Evolutionary conservation across 2,329 filamentous ascomycete species (phyloP).

Genomic region (Fusarium secorum): DNA sequence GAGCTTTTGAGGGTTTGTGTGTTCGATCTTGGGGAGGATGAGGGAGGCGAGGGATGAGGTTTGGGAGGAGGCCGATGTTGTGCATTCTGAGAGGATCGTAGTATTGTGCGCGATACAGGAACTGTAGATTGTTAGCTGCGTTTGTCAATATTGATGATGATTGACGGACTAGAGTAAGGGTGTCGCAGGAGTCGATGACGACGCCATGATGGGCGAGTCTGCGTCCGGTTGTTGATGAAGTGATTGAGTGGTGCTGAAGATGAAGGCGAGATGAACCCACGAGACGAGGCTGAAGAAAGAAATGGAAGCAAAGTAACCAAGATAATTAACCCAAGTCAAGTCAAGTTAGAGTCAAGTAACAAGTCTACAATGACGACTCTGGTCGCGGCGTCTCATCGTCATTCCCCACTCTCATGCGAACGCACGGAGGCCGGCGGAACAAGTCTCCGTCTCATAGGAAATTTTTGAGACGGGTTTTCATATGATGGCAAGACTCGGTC

Average conservation of each 20-base stretch:
- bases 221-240: not conserved
- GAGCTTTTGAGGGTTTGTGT: conserved; percentile 81
- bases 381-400: conserved; percentile 29
- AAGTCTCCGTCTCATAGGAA: conserved; percentile 36
- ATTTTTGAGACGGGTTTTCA: conserved; percentile 29
- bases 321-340: not conserved
- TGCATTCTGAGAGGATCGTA: conserved; percentile 94
- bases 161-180: conserved; percentile 75
- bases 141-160: not conserved
- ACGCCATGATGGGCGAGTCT: conserved; percentile 63
- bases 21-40: conserved; percentile 93
- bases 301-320: not conserved
- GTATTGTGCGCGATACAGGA: conserved; percentile 93
- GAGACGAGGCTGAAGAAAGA: not conserved
- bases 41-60: conserved; percentile 89
- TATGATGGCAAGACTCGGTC: conserved; percentile 24
- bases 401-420: conserved; percentile 33
- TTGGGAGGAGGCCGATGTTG: conserved; percentile 81
- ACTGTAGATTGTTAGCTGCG: conserved; percentile 55
- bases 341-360: not conserved
- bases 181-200: conserved; percentile 71
- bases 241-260: not conserved
- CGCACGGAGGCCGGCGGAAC: conserved; percentile 22
- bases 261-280: not conserved
- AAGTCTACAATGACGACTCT: conserved; percentile 37